Evolutionary conservation across 1,284 basidiomycete genomes (phyloP), one percentile per base, ranked within the genome.

Genomic region (Lentinus polychrous): DNA sequence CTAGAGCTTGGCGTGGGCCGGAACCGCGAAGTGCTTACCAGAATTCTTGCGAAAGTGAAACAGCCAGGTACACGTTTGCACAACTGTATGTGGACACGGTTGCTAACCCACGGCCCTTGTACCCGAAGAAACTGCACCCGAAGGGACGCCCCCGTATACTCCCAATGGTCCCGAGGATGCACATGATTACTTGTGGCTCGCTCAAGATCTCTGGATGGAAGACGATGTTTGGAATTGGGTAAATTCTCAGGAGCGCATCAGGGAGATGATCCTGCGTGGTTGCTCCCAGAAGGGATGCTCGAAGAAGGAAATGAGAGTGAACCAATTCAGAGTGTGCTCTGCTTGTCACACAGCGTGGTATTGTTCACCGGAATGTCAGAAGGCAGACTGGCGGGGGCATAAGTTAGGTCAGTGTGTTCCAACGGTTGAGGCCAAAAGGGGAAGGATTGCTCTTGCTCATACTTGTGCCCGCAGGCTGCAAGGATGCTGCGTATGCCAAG

Each of bases 201-300:
- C 69, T 1, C 71, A 73, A 48, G 67, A 71, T 45, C 58, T 73
- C 2, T 74, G 71, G 71, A 71, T 69, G 66, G 58, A 60, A 8
- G 53, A 59, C 4, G 60, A 64, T 45, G 67, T 71, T 8, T 74
- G 71, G 71, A 58, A 64, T 5, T 74, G 71, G 72, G 69, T 65
- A 10, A 63, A 70, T 51, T 58, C 56, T 15, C 61, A 66, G 48
- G 48, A 56, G 5, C 61, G 66, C 34, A 66, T 63, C 4, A 66
- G 63, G 51, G 52, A 49, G 11, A 52, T 46, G 14, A 50, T 69
- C 8, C 50, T 69, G 24, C 65, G 66, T 51, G 48, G 49, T 8
- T 70, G 69, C 48, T 62, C 49, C 8, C 55, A 54, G 20, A 41
- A 32, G 27, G 52, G 49, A 31, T 57, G 54, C 42, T 46, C 40